Conservation (phyloP, 2,329 filamentous ascomycete genomes). For the Fusarium pseudonygamai region DNA sequence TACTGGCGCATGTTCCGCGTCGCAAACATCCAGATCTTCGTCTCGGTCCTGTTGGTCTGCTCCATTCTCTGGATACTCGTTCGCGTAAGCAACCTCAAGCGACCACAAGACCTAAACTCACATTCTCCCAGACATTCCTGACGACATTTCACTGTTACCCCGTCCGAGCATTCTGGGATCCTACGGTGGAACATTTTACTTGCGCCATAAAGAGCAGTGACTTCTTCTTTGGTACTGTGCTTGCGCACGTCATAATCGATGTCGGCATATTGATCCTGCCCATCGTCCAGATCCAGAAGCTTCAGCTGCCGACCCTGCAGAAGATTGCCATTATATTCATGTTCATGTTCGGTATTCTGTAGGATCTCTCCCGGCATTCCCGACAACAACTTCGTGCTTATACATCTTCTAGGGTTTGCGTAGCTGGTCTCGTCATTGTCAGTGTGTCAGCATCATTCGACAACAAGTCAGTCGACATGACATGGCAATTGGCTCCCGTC, state of each 20-base stretch:
- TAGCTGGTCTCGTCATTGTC: conserved; percentile 33
- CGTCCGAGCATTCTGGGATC: conserved; percentile 31
- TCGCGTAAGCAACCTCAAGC: conserved; percentile 20
- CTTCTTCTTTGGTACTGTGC: conserved; percentile 28
- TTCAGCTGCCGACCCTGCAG: conserved; percentile 39
- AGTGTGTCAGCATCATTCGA: conserved; percentile 22
- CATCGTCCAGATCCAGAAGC: conserved; percentile 41
- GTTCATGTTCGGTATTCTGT: conserved; percentile 45
- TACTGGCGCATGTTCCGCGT: conserved; percentile 48
- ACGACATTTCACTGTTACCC: conserved; percentile 32
- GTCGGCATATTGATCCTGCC: conserved; percentile 44
- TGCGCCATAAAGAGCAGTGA: conserved; percentile 42
- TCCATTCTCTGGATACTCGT: conserved; percentile 44
- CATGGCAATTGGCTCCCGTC: conserved; percentile 29
- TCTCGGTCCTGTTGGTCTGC: conserved; percentile 37
- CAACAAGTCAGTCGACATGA: conserved; percentile 28
- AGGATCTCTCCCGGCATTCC: neutral
- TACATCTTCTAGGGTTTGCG: conserved; percentile 18
- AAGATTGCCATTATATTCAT: conserved; percentile 39
- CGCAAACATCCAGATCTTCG: conserved; percentile 37
- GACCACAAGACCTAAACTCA: neutral
- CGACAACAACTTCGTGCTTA: neutral
- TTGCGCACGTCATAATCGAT: conserved; percentile 45
- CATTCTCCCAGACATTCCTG: neutral
- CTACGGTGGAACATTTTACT: neutral